These are phyloP conservation scores for Salix suchowensis DNA, from an alignment of 345 rosid genomes.

Conservation along the genomic window DNA sequence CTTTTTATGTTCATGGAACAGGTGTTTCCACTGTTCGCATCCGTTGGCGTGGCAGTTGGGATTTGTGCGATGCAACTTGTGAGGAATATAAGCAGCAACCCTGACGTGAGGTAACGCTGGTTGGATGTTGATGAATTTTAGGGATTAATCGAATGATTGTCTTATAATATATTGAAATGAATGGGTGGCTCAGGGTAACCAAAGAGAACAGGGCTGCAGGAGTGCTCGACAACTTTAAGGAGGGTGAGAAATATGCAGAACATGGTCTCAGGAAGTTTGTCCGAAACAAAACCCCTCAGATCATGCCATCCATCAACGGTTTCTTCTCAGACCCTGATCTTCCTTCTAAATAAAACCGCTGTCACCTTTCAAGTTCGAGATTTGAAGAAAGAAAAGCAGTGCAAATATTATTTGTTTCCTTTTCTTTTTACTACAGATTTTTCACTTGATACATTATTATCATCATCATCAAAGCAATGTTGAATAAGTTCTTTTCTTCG, in stretches of 20 bases:
- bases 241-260: conserved; percentile 55
- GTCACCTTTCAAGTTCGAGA: not conserved
- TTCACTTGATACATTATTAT: too few relatives aligned
- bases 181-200: conserved; percentile 14
- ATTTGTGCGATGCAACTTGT: conserved; percentile 52
- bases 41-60: conserved; percentile 54
- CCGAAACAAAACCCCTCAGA: conserved; percentile 34
- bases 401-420: not conserved
- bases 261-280: conserved; percentile 48
- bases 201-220: conserved; percentile 58
- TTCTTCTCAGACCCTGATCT: conserved; percentile 54
- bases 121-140: not conserved
- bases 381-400: not conserved
- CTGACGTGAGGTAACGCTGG: conserved; percentile 48
- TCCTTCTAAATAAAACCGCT: conserved; percentile 3
- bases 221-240: conserved; percentile 47
- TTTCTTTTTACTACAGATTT: too few relatives aligned
- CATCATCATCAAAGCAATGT: not conserved
- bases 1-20: not conserved
- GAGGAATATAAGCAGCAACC: conserved; percentile 49
- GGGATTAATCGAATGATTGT: not conserved
- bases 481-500: not conserved
- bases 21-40: conserved; percentile 58
- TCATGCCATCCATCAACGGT: conserved; percentile 59
- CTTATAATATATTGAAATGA: not conserved